phyloP scores from a whole-genome alignment of 2,329 filamentous ascomycete genomes.

The Cladosporium sp. region DNA sequence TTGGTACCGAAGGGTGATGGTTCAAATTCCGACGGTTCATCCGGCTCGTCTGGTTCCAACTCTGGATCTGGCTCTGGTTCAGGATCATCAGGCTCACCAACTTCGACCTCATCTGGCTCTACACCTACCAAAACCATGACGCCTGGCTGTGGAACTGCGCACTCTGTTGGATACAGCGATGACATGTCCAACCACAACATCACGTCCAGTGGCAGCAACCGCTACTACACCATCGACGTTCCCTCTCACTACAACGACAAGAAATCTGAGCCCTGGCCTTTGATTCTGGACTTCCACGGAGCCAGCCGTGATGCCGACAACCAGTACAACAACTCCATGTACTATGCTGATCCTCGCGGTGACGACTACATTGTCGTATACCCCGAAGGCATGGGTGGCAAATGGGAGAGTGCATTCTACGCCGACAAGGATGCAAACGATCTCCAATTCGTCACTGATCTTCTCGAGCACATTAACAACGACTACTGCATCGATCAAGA shows the following conservation, averaged over 20 bases:
- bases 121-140: neutral
- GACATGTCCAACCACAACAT: slow-evolving; percentile 12
- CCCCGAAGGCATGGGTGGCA: slow-evolving; percentile 34
- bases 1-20: neutral
- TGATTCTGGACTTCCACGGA: slow-evolving; percentile 47
- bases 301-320: slow-evolving; percentile 31
- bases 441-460: slow-evolving; percentile 40
- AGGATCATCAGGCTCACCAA: neutral
- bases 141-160: slow-evolving; percentile 4
- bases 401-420: slow-evolving; percentile 39
- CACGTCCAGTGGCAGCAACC: slow-evolving; percentile 14
- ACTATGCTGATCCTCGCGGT: slow-evolving; percentile 41
- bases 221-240: slow-evolving; percentile 23
- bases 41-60: neutral
- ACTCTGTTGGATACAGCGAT: slow-evolving; percentile 1
- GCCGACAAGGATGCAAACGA: slow-evolving; percentile 36
- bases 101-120: neutral
- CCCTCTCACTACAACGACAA: slow-evolving; percentile 19
- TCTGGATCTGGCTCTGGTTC: neutral
- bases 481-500: slow-evolving; percentile 41
- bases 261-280: slow-evolving; percentile 13
- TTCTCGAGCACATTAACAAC: slow-evolving; percentile 36
- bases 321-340: slow-evolving; percentile 40
- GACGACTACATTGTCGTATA: slow-evolving; percentile 43
- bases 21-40: slow-evolving; percentile 1